phyloP scores from a whole-genome alignment of 495 filamentous ascomycete genomes.

The Jackrogersella minutella region DNA sequence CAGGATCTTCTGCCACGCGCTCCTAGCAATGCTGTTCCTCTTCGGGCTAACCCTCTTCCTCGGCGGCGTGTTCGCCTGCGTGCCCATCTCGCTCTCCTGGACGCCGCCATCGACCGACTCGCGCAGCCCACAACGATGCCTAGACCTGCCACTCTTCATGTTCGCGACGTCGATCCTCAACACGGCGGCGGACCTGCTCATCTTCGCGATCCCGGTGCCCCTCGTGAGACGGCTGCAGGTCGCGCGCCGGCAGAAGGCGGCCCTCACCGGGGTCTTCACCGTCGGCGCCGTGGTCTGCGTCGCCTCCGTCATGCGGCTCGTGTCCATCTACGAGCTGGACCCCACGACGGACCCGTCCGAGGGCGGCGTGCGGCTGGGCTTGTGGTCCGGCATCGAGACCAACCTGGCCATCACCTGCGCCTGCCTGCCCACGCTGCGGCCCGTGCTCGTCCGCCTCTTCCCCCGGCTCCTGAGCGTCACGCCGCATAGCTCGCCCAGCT shows the following conservation, averaged over 20 bases:
- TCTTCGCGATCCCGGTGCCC: conserved; percentile 38
- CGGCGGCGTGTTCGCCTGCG: conserved; percentile 39
- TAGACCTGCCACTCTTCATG: conserved; percentile 38
- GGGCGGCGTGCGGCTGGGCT: conserved; percentile 11
- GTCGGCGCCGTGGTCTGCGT: conserved; percentile 44
- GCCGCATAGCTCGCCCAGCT: not conserved
- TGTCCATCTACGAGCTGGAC: conserved; percentile 22
- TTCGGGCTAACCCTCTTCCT: conserved; percentile 39
- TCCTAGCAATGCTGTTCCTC: conserved; percentile 33
- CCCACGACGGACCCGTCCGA: conserved; percentile 12
- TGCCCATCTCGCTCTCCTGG: conserved; percentile 40
- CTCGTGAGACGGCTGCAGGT: conserved; percentile 31
- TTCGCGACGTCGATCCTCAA: conserved; percentile 44
- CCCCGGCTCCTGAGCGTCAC: conserved; percentile 19
- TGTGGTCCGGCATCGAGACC: conserved; percentile 46
- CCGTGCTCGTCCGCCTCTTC: conserved; percentile 36
- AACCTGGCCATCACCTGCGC: conserved; percentile 47
- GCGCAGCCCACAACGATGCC: conserved; percentile 28
- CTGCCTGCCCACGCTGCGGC: conserved; percentile 46
- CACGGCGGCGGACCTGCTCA: conserved; percentile 39
- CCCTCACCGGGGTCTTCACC: conserved; percentile 40
- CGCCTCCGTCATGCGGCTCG: conserved; percentile 44
- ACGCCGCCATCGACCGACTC: conserved; percentile 10
- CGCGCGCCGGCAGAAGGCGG: conserved; percentile 28
- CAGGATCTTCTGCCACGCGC: conserved; percentile 14